A percentile compares a stretch with the other conserved stretches of the same genome.
phyloP scores from a whole-genome alignment of 2,329 filamentous ascomycete species.

The Diplodia scrobiculata region DNA sequence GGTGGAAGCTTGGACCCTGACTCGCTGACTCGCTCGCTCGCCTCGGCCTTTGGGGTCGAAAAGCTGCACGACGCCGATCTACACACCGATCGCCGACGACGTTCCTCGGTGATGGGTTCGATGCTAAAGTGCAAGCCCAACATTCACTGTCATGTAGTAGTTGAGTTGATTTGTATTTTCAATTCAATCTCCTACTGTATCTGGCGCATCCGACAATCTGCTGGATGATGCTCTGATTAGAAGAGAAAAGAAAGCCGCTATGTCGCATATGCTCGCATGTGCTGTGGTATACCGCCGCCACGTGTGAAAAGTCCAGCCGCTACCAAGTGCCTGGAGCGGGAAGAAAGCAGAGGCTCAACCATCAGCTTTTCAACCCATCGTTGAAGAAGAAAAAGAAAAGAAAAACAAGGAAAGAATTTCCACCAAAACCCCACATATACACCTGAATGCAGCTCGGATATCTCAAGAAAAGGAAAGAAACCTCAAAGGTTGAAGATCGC shows the following conservation, averaged over 20 bases:
- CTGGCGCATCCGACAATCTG: background rate
- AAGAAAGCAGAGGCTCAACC: background rate
- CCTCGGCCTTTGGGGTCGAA: background rate
- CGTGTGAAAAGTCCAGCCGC: background rate
- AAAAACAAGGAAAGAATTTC: background rate
- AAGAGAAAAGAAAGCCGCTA: background rate
- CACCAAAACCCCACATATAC: slow-evolving; percentile 9
- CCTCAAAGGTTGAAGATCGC: background rate
- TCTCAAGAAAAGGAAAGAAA: background rate
- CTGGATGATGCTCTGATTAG: background rate
- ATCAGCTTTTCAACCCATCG: background rate
- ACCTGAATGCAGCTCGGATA: slow-evolving; percentile 12
- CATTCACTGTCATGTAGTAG: background rate
- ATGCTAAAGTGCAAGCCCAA: background rate
- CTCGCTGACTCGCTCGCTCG: background rate
- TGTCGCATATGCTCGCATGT: background rate
- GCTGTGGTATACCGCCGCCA: background rate
- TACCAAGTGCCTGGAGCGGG: background rate
- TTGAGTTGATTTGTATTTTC: background rate
- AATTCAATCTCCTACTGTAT: background rate
- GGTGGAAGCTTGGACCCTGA: slow-evolving; percentile 11
- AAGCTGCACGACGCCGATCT: background rate
- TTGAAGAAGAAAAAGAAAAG: background rate
- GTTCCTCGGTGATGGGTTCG: background rate
- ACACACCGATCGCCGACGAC: background rate